Evolutionary conservation across 2,329 filamentous ascomycete genomes (phyloP), one percentile per base, ranked within the genome.

Genomic region (Aspergillus uvarum): DNA sequence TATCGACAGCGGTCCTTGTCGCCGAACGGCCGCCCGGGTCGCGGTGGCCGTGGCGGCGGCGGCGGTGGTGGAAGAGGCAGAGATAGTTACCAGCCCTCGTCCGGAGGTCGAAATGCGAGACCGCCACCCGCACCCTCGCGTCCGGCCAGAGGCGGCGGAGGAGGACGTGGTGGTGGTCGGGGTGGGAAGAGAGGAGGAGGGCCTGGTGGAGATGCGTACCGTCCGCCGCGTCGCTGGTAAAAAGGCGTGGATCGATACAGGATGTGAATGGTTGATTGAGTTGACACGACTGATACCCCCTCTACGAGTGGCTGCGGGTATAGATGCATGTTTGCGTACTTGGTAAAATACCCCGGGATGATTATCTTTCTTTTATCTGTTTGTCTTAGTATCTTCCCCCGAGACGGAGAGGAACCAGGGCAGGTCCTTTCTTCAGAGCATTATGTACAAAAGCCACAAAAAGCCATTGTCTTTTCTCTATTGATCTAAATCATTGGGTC

Each of bases 1-100:
- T 71, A 74, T 48, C 69, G 72, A 7, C 68, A 69, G 35, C 73
- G 74, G 21, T 76, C 74, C 5, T 57, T 72, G 50, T 75, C 74
- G 11, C 73, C 75, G 44, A 66, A 66, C 8, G 62, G 63, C 16
- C 63, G 67, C 31, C 60, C 67, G 12, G 58, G 58, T 12, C 59
- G 64, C 24, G 63, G 65, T 26, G 59, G 65, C 5, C 59, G 67
- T 26, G 63, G 68, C 54, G 61, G 63, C 16, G 60, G 60, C 14
- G 59, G 63, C 22, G 62, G 65, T n/a, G 59, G 65, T 5, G 60
- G 67, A 29, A 62, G 70, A 53, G 62, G 64, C 42, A 64, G 60
- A 38, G 67, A 67, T 56, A 65, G 61, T 49, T 64, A 63, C 59
- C 65, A 68, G 29, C 61, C 38, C 16, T 19, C 63, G 22, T 26